phyloP scores from a whole-genome alignment of 108 stramenopile genomes.

The Fragilaria radians region DNA sequence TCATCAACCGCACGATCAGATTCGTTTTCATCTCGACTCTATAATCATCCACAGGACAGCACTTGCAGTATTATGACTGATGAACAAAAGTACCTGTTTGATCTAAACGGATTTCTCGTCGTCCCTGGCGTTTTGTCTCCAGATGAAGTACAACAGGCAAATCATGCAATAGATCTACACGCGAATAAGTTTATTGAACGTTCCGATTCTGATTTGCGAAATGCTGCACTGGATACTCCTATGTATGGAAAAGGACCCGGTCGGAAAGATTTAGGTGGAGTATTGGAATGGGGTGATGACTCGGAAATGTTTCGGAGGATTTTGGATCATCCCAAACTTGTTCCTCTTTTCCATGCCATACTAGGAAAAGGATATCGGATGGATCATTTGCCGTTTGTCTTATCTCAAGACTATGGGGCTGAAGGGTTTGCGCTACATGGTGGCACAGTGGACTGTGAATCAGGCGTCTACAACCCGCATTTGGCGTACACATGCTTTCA shows the following conservation, averaged over 20 bases:
- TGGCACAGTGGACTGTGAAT: conserved; percentile 76
- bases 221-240: conserved; percentile 57
- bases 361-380: conserved; percentile 88
- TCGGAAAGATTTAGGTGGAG: conserved; percentile 79
- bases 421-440: conserved; percentile 92
- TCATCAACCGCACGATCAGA: neutral
- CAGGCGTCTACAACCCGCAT: conserved; percentile 76
- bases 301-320: conserved; percentile 73
- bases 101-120: conserved; percentile 86
- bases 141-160: conserved; percentile 66
- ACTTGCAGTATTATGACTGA: conserved; percentile 87
- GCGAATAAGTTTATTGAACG: conserved; percentile 55
- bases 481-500: conserved; percentile 80
- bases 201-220: conserved; percentile 55
- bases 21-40: neutral
- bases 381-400: conserved; percentile 85
- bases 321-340: conserved; percentile 77
- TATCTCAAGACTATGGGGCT: conserved; percentile 76
- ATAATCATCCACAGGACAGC: conserved; percentile 16
- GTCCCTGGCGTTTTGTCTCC: conserved; percentile 72
- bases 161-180: conserved; percentile 75
- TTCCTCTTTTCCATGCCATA: conserved; percentile 79
- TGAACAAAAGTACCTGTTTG: conserved; percentile 86
- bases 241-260: conserved; percentile 72
- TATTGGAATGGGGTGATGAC: conserved; percentile 81